Evolutionary conservation across 257 asterid genomes (phyloP).

Genomic region (Striga asiatica): DNA sequence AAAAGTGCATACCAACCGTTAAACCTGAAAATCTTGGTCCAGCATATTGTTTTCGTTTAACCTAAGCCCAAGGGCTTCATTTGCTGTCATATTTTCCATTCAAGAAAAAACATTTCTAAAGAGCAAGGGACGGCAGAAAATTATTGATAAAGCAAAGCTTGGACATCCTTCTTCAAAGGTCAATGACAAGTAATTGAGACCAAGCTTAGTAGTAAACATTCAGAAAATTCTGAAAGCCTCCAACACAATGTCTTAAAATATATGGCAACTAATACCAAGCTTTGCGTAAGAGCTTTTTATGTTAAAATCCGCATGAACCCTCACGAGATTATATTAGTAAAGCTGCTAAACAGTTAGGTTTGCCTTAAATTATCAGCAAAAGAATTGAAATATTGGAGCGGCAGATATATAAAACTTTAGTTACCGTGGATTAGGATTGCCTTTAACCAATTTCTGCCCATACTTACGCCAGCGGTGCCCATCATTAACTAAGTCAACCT

Average conservation of each 20-base stretch:
- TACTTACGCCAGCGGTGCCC: slow-evolving; percentile 97
- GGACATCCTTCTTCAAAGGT: background rate
- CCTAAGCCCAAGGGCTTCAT: background rate
- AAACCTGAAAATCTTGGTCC: background rate
- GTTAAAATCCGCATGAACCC: background rate
- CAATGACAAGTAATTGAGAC: background rate
- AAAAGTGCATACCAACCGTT: background rate
- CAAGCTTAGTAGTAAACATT: background rate
- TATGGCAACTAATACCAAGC: background rate
- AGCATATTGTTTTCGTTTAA: background rate
- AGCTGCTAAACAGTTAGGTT: background rate
- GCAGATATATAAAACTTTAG: slow-evolving; percentile 10
- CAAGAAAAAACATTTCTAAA: background rate
- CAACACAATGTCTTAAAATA: background rate
- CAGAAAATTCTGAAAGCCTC: background rate
- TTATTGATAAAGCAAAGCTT: too few species aligned
- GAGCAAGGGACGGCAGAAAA: background rate
- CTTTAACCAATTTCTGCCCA: slow-evolving; percentile 92
- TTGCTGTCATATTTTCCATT: background rate
- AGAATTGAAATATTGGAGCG: background rate
- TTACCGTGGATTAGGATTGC: slow-evolving; percentile 95
- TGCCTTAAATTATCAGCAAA: background rate
- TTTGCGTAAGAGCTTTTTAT: background rate
- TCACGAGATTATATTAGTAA: background rate
- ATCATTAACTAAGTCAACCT: slow-evolving; percentile 69